Evolutionary conservation across 2,329 filamentous ascomycete species (phyloP).

Genomic region (Stemphylium vesicarium): DNA sequence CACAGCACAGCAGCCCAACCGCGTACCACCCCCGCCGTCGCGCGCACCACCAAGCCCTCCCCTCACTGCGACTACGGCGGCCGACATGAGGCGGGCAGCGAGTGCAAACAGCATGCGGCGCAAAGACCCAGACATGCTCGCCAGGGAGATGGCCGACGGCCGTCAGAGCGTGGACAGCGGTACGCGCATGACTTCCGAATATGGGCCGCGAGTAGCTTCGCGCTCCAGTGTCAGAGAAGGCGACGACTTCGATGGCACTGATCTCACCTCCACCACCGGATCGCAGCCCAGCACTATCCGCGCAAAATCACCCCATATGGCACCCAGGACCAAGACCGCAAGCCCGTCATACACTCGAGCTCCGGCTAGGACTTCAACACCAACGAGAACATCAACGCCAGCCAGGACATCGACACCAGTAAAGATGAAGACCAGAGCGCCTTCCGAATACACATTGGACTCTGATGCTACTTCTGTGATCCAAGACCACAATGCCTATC

Average conservation of each 20-base stretch:
- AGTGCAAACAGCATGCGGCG: constrained; percentile 54
- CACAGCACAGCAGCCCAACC: constrained; percentile 22
- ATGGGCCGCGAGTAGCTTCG: constrained; percentile 48
- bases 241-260: constrained; percentile 46
- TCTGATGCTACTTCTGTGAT: constrained; percentile 56
- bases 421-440: constrained; percentile 41
- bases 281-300: constrained; percentile 50
- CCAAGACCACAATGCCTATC: constrained; percentile 44
- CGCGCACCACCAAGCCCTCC: constrained; percentile 57
- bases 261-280: constrained; percentile 52
- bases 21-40: constrained; percentile 27
- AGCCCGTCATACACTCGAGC: constrained; percentile 30
- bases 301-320: constrained; percentile 34
- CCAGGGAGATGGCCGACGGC: constrained; percentile 47
- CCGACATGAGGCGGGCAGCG: constrained; percentile 53
- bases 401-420: constrained; percentile 32
- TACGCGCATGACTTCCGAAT: constrained; percentile 44
- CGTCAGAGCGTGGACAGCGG: constrained; percentile 52
- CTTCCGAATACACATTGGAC: constrained; percentile 53
- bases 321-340: constrained; percentile 30
- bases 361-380: constrained; percentile 33
- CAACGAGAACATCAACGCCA: constrained; percentile 21
- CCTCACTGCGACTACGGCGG: constrained; percentile 50
- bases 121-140: constrained; percentile 44
- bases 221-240: constrained; percentile 53